phyloP scores from a whole-genome alignment of 139 green algal species.

The Chlamydomonas applanata region DNA sequence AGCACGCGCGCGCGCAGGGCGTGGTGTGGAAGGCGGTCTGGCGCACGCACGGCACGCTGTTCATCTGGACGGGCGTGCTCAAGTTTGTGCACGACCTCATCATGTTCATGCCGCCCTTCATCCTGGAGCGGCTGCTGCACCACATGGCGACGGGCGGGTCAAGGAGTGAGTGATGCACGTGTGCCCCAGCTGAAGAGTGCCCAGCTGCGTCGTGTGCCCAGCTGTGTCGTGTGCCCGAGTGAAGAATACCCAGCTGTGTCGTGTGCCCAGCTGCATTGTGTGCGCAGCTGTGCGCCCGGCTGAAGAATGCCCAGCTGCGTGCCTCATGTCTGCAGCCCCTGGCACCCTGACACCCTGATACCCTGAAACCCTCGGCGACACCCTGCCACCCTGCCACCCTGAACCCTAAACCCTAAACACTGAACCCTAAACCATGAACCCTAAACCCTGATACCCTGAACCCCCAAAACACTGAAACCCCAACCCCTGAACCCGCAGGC shows the following conservation, averaged over 20 bases:
- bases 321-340: no score
- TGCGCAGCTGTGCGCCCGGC: neutral
- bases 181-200: neutral
- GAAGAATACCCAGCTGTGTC: no score
- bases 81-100: slow-evolving; percentile 79
- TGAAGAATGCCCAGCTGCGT: neutral
- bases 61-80: slow-evolving; percentile 53
- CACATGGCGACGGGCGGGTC: slow-evolving; percentile 34
- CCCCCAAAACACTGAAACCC: neutral
- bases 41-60: slow-evolving; percentile 21
- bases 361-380: no score
- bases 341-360: no score
- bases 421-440: no score
- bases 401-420: no score
- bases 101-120: slow-evolving; percentile 75
- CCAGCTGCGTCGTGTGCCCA: neutral
- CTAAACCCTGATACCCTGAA: no score
- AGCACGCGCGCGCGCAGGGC: slow-evolving; percentile 23
- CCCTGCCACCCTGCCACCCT: no score
- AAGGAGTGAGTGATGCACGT: slow-evolving; percentile 3
- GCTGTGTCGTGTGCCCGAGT: no score
- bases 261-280: neutral
- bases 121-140: slow-evolving; percentile 74
- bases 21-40: slow-evolving; percentile 34
- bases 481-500: slow-evolving; percentile 14